These are phyloP conservation scores for Arabidopsis thaliana DNA, from an alignment of 345 rosid genomes.

Conservation along the genomic window TAIR10.1 NC_003074.8:19039501-19040000, in stretches of 20 bases:
- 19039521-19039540: constrained; percentile 33
- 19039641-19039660: constrained; percentile 36
- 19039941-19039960: constrained; percentile 14
- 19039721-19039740: constrained; percentile 33
- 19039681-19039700: constrained; percentile 40
- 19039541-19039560: constrained; percentile 27
- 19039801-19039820: constrained; percentile 38
- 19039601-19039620: constrained; percentile 36
- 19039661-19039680: constrained; percentile 41
- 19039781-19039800: constrained; percentile 37
- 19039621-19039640: constrained; percentile 33
- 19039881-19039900: constrained; percentile 33
- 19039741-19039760: constrained; percentile 45
- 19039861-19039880: neutral
- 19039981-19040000: constrained; percentile 91
- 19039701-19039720: constrained; percentile 37
- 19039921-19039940: neutral
- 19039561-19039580: constrained; percentile 2
- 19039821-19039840: constrained; percentile 26
- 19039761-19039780: constrained; percentile 35
- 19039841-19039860: constrained; percentile 16
- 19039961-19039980: constrained; percentile 25
- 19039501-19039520: constrained; percentile 24
- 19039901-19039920: neutral
- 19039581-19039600: constrained; percentile 11